A percentile compares a stretch with the other conserved stretches of the same genome.
Evolutionary conservation across 179 eudicot species (phyloP).

Genomic region (Nepenthes alata): DNA sequence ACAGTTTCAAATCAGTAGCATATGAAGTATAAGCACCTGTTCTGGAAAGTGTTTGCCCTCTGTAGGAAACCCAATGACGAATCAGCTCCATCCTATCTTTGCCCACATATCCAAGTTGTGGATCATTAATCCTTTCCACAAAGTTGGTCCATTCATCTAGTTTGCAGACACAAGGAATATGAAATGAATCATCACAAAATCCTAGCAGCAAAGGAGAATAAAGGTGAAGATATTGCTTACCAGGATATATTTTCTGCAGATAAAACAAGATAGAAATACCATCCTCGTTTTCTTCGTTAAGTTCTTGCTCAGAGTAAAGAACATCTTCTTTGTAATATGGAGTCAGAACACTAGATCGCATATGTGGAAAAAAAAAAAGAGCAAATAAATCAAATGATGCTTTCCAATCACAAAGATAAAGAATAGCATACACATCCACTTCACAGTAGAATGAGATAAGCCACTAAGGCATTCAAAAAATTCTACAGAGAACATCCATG

Average conservation of each 20-base stretch:
- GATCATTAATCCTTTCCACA: slow-evolving; percentile 47
- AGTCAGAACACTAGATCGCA: slow-evolving; percentile 64
- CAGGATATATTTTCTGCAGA: slow-evolving; percentile 94
- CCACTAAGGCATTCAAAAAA: too few species aligned
- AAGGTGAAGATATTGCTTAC: slow-evolving; percentile 23
- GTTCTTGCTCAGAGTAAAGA: slow-evolving; percentile 79
- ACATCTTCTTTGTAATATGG: slow-evolving; percentile 91
- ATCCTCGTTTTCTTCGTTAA: slow-evolving; percentile 82
- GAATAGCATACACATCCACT: too few species aligned
- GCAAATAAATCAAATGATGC: too few species aligned
- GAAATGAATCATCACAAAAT: slow-evolving; percentile 6
- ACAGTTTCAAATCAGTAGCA: slow-evolving; percentile 3
- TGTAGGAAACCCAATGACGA: slow-evolving; percentile 89
- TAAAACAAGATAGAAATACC: slow-evolving; percentile 82
- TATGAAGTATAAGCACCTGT: slow-evolving; percentile 41
- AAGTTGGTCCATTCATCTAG: slow-evolving; percentile 87
- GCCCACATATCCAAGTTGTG: slow-evolving; percentile 33
- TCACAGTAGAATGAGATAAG: too few species aligned
- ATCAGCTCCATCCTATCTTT: slow-evolving; percentile 49
- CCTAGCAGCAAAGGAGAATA: slow-evolving; percentile 3
- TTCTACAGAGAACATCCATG: too few species aligned
- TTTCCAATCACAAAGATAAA: too few species aligned
- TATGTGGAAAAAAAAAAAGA: too few species aligned
- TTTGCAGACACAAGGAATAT: slow-evolving; percentile 8
- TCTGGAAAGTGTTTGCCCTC: slow-evolving; percentile 97